Evolutionary conservation across 75 land plant genomes (phyloP).

Genomic region (Chamaecyparis obtusa): DNA sequence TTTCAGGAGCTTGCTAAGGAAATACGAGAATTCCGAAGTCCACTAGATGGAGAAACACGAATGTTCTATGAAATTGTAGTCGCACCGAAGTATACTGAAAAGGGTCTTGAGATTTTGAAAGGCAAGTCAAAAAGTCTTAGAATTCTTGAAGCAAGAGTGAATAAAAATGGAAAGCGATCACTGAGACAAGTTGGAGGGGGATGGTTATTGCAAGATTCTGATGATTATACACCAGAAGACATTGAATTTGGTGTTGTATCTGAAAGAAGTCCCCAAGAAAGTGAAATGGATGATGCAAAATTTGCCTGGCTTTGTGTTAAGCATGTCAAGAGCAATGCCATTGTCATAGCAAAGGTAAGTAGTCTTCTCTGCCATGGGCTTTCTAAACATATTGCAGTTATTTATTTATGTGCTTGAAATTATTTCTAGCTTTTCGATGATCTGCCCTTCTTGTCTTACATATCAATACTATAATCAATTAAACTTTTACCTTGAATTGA

Average conservation of each 20-base stretch:
- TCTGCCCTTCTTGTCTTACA: not conserved
- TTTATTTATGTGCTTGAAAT: not conserved
- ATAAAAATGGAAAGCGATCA: constrained; percentile 69
- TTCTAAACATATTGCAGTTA: not conserved
- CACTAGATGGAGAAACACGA: constrained; percentile 85
- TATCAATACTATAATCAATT: not conserved
- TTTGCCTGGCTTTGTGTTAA: constrained; percentile 99
- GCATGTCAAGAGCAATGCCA: constrained; percentile 99
- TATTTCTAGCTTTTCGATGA: not conserved
- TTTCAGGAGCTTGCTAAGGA: constrained; percentile 83
- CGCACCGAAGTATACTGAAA: constrained; percentile 83
- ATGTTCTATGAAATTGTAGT: constrained; percentile 99
- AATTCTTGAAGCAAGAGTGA: constrained; percentile 82
- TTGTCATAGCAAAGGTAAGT: constrained; percentile 93
- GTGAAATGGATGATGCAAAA: constrained; percentile 72
- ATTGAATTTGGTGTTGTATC: constrained; percentile 64
- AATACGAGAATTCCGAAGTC: constrained; percentile 89
- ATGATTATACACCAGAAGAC: constrained; percentile 78
- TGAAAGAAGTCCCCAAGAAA: constrained; percentile 50
- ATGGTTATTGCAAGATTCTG: constrained; percentile 92
- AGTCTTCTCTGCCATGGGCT: not conserved
- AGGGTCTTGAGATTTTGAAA: constrained; percentile 83
- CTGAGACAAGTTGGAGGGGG: constrained; percentile 96
- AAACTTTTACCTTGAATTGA: constrained; percentile 1
- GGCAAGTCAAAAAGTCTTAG: constrained; percentile 93